Base-by-base conservation (phyloP, 495 filamentous ascomycete genomes). In the Penicillium paradoxum region DNA sequence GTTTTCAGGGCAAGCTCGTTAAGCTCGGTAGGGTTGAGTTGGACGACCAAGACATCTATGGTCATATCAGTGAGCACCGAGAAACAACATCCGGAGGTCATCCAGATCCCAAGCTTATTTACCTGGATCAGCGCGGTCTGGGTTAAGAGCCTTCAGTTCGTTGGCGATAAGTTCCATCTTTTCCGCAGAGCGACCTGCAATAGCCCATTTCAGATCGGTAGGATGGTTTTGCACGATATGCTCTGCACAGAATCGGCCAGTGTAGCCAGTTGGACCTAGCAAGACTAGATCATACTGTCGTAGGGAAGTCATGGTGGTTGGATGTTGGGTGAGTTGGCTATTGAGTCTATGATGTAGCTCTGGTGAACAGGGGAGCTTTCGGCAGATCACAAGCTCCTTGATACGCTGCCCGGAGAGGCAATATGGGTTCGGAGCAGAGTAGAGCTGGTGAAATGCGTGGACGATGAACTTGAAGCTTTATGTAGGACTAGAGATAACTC, bases 241-340 rank as follows among this genome's bases (percentile, higher is more conserved):
- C 65, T 96, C 84, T 37, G 85, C 87, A 32, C 81, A 84, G 24
- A 87, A 73, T 57, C 83, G 84, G 10, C 92, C 92, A 0, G 92
- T 97, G 70, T 95, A 96, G 18, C 92, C 92, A 58, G 82, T 82
- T 11, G 90, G 90, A 17, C 92, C 92, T 30, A 92, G 81, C 27
- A 97, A 73, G 15, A 96, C 77, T 44, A 96, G 54, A 59, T 96
- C 90, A 69, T 95, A 97, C 67, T 85, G 75, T 48, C 83, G 82
- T 62, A 66, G 60, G 22, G 65, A 60, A 32, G 69, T 44, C 69
- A 78, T 77, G 24, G 14, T 52, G 46, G 40, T 36, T 49, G 38
- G 7, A n/a, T 34, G 10, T 14, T 34, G 9, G 32, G 29, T 29
- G 29, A 1, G 32, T 43, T 45, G 38, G 42, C 17, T 10, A 15